Conservation (phyloP, 441 rosid genomes). For the Adansonia grandidieri region DNA sequence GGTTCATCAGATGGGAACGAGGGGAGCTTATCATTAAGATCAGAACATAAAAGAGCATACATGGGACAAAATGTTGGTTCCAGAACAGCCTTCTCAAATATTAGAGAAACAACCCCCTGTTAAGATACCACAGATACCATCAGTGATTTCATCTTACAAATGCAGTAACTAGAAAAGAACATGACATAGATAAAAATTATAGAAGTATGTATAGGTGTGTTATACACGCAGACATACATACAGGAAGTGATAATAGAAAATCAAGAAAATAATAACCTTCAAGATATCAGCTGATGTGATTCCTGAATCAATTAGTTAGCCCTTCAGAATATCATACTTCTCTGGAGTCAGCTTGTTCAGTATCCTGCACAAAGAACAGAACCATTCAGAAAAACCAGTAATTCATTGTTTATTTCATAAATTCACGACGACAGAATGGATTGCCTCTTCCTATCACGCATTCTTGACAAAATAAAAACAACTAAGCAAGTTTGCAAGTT, state of each 20-base stretch:
- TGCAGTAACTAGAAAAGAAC: not conserved
- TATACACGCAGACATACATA: not conserved
- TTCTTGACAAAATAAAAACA: not conserved
- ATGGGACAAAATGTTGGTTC: conserved; percentile 94
- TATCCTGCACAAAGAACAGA: not conserved
- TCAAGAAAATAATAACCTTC: conserved; percentile 46
- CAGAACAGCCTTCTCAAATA: conserved; percentile 90
- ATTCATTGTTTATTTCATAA: not conserved
- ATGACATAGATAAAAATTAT: not conserved
- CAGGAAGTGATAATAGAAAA: not conserved
- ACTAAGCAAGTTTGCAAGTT: not conserved
- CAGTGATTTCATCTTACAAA: not conserved
- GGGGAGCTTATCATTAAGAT: conserved; percentile 74
- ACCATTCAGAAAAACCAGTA: not conserved
- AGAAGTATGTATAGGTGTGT: not conserved
- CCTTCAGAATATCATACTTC: conserved; percentile 82
- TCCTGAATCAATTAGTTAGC: conserved; percentile 78
- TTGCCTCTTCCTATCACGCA: not conserved
- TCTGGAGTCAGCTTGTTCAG: conserved; percentile 54
- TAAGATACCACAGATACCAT: conserved; percentile 8
- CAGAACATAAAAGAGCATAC: conserved; percentile 85
- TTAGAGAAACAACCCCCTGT: conserved; percentile 80
- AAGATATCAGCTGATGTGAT: conserved; percentile 73
- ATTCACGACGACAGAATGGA: not conserved
- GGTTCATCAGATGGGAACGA: conserved; percentile 84